These are phyloP conservation scores for Purshia tridentata DNA, from an alignment of 306 rosid genomes.

Conservation along the genomic window DNA sequence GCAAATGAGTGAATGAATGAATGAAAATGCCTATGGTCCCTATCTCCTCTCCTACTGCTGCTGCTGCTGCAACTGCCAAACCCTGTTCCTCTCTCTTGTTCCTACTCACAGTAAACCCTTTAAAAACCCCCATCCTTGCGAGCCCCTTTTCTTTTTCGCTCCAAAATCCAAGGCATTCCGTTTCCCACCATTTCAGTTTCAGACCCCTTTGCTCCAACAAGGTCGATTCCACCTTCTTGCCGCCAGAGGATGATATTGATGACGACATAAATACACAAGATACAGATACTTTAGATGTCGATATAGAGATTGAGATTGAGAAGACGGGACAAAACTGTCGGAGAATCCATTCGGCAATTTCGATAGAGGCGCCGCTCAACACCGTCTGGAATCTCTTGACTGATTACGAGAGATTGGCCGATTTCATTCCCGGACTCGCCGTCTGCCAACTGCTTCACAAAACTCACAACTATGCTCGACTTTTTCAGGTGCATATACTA, in stretches of 20 bases:
- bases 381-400: constrained; percentile 70
- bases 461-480: constrained; percentile 54
- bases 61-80: background rate
- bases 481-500: constrained; percentile 52
- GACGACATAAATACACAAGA: background rate
- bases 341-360: constrained; percentile 59
- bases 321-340: constrained; percentile 57
- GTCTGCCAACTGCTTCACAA: constrained; percentile 55
- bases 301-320: constrained; percentile 39
- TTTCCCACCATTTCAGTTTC: background rate
- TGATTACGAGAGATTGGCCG: constrained; percentile 77
- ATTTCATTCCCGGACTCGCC: constrained; percentile 84
- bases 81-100: background rate
- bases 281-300: constrained; percentile 12
- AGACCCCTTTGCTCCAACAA: constrained; percentile 15
- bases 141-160: background rate
- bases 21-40: background rate
- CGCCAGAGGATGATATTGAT: background rate
- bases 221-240: constrained; percentile 22
- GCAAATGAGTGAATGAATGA: too few relatives aligned
- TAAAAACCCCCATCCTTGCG: background rate
- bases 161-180: background rate
- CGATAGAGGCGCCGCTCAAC: constrained; percentile 51
- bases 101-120: background rate
- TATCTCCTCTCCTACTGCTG: background rate